Evolutionary conservation across 1,139 yeast species (phyloP), one percentile per base, ranked within the genome.

Genomic region (Blastobotrys malaysiensis): DNA sequence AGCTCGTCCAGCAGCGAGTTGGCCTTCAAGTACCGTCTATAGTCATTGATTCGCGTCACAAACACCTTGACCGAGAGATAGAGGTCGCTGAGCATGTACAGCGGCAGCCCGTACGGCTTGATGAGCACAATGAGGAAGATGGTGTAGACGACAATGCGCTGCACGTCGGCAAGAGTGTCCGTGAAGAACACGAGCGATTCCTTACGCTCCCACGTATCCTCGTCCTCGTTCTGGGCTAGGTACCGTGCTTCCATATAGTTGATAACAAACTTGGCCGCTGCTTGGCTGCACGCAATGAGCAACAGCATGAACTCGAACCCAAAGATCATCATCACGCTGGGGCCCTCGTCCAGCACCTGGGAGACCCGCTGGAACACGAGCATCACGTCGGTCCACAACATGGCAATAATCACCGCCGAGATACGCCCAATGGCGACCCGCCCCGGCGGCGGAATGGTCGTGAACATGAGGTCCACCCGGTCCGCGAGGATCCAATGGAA

Each of bases 221-320:
- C 84, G 16, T 80, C 83, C 11, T 80, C 82, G 53, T 80, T 77
- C 4, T 69, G 70, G 3, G 72, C 73, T 21, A 78, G 65, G 55
- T 75, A 74, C 51, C 58, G 69, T 57, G 84, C 67, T 62, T 89
- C 97, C 60, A 77, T 75, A 27, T 82, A 67, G 60, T 83, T 83
- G 57, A 88, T 69, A 1, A 73, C 56, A 54, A 80, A 75, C 63
- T 83, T 82, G 45, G 78, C 72, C 18, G 75, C 70, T 50, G 77
- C 73, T 7, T 81, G 73, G 19, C 81, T 61, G 19, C 83, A 69
- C 52, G 83, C 86, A 24, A 86, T 76, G 14, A 82, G 79, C 57
- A 85, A 75, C 52, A 87, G 73, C 4, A 88, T 84, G 67, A 86
- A 86, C 62, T 88, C 95, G 67, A 88, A 84, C 0, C 93, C 93